Base-by-base conservation (phyloP, 179 eudicot genomes). In the Camellia oleifera region DNA sequence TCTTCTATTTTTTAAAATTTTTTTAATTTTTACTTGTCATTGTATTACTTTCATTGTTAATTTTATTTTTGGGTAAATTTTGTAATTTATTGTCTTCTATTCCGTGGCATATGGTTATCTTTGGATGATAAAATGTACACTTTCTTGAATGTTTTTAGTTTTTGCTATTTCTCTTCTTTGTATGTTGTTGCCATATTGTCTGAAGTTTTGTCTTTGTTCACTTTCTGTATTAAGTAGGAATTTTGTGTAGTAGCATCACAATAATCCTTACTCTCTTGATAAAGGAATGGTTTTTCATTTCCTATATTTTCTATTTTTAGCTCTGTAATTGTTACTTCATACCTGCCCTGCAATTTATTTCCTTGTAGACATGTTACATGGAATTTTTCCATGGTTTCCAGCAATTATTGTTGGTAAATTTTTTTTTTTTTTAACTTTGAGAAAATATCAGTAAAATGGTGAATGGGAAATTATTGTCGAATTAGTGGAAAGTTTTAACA, bases 121-220 rank as follows among this genome's bases (percentile, higher is more conserved):
- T 78, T 70, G 79, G 84, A 56, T 70, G 70, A 78, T 32, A 69
- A 60, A 9, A 78, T 56, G 68, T 63, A 4, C 77, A 70, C 80
- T 81, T 85, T 80, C 85, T 77, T 72, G 62, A 73, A 71, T 53
- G 80, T 56, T 69, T 71, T 77, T 61, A 23, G 63, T 68, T 77
- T 71, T 72, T 56, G 69, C n/a, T 45, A 72, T 82, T 78, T 17
- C 17, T 78, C 76, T 64, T 77, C 32, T 79, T 12, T 68, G 64
- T 69, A 46, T 69, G 18, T 58, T 81, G 11, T 14, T 74, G 40
- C 65, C 40, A 4, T 68, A 2, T 54, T 58, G 23, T 69, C 57
- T 69, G 54, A 69, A 69, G n/a, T 68, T 66, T 74, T 76, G 53
- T 72, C 68, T 79, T 42, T 50, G 57, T 80, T 54, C 40, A 66